Base-by-base conservation (phyloP, 495 filamentous ascomycete species). In the Achaetomiella virescens region DNA sequence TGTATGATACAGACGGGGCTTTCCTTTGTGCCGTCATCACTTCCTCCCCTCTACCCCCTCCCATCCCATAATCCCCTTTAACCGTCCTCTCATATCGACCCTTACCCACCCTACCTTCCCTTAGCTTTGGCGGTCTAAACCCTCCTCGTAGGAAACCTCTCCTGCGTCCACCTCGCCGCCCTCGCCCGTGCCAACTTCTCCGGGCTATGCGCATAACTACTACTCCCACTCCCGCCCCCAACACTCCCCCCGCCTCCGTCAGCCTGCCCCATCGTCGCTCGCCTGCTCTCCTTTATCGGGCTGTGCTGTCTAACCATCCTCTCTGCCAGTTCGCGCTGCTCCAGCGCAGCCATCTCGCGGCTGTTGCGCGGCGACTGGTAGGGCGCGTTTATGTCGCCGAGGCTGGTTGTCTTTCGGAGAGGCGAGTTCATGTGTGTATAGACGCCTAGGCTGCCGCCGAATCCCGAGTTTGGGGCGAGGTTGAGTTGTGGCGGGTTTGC, bases 381-480 rank as follows among this genome's bases (percentile, higher is more conserved):
- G 1, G 50, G 52, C 17, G 56, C 52, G 47, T 60, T 61, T 45
- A 79, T 75, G 27, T 76, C 73, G 35, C 72, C 70, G 52, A 78
- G 64, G 66, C 72, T 78, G 25, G 71, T 73, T 2, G 71, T 64
- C 58, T 91, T 92, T 56, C 87, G 82, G 25, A 95, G 72, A 12
- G 90, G 90, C 11, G 88, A 91, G 50, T 86, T 85, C n/a, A 84
- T 81, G 66, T 95, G 88, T 1, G 81, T 83, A 71, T 81, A 91
- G 6, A 92, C 76, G 8, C 90, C 90, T 27, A 95, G 73, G 66
- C 81, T 92, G 14, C 91, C 91, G 40, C 91, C 90, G 62, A 65
- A 59, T 31, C 63, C 43, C 24, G 49, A 0, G 21, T 48, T 43
- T 24, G 45, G 29, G 44, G 51, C 55, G 35, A 58, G 46, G 59